Base-by-base conservation (phyloP, 2,329 filamentous ascomycete species). In the Trichoderma hamatum region DNA sequence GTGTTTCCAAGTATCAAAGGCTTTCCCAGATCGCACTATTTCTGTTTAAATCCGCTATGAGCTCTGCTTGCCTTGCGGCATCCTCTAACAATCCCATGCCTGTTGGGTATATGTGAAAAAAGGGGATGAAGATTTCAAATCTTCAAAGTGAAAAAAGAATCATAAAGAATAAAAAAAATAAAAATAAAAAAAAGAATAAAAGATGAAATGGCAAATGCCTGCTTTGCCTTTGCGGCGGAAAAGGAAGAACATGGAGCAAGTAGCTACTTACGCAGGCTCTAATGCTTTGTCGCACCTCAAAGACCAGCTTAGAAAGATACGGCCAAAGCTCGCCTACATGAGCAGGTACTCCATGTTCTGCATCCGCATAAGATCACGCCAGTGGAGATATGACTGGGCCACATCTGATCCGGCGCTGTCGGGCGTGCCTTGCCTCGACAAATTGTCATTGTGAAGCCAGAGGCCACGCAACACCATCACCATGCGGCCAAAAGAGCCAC, bases 291-390 rank as follows among this genome's bases (percentile, higher is more conserved):
- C 61, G 19, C 75, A 74, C 76, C 74, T 75, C 73, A 76, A 78
- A 81, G 78, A 75, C 80, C 80, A 74, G 80, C 80, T 78, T 70
- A 71, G 78, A 71, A 77, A 76, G 71, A 71, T 69, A 69, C 62
- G 68, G 68, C 52, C 54, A 72, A 43, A 67, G 62, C 21, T 36
- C 46, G 60, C 62, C 51, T 82, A 97, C 82, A 97, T 94, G 80
- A 97, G 88, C 80, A 97, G 85, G 83, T 93, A 96, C 79, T 97
- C 93, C 94, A 93, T 97, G 74, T 89, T 89, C 83, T 95, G 96
- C 82, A 90, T 88, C 82, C 88, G 89, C 94, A 97, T 97, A 78
- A 95, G 88, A 82, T 97, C 92, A 83, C 95, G 87, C 95, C 95
- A 98, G 89, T 94, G 94, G 81, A 97, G 88, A 82, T 91, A 90